Evolutionary conservation across 2,329 filamentous ascomycete species (phyloP), one percentile per base, ranked within the genome.

Genomic region (Tricladium varicosporioides): DNA sequence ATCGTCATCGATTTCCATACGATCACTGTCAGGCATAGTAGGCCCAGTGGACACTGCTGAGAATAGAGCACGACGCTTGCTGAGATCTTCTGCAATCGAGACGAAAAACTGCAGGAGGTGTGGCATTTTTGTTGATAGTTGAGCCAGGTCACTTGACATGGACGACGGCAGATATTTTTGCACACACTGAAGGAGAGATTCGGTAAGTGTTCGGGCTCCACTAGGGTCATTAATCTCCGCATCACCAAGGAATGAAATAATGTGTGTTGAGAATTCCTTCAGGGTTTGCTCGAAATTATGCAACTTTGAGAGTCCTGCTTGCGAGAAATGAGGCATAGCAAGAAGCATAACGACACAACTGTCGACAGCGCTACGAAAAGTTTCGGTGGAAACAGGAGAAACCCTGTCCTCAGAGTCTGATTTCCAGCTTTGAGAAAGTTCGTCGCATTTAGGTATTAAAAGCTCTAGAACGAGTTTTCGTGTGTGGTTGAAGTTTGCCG

Each of bases 1-100:
- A 13, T 82, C 78, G 33, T 80, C 78, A 64, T 91, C 88, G 5
- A 91, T 66, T 54, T 90, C 86, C 84, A 89, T 87, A 5, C 78
- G 68, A 62, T 87, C 83, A 33, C 77, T 72, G 3, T 75, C 66
- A 8, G 64, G 62, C 1, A 70, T 71, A 0, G 68, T 68, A 18
- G 51, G 22, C 45, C 52, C 46, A 16, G 42, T 68, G 18, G 51
- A 31, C 44, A 52, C 46, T 14, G 42, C 31, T 5, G 48, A 46
- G 22, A 45, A 33, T 2, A 18, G 18, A 42, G 48, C n/a, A 19
- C 57, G 57, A 40, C 56, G 60, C 33, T 51, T 59, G 19, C 57
- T 62, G 19, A 66, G 45, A 14, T 63, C 54, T 31, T 65, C 63
- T 40, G 63, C 60, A 40, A 69, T 52, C 15, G 54, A 27, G 22